These are phyloP conservation scores for Cadophora sp. DNA, from an alignment of 2,329 filamentous ascomycete species.

Conservation along the genomic window DNA sequence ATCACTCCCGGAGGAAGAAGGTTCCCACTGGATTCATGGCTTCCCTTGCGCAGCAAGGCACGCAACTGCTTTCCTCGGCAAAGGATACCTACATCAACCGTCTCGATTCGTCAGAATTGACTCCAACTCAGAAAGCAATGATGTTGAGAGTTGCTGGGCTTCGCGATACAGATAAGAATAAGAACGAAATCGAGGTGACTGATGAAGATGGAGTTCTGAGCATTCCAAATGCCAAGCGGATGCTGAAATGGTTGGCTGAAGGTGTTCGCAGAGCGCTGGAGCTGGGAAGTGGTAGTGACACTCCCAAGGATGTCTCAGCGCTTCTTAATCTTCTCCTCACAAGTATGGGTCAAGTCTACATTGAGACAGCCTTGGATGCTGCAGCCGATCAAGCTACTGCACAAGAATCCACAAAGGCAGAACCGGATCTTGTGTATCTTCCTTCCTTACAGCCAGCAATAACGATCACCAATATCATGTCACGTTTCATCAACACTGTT, in stretches of 20 bases:
- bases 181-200: conserved; percentile 87
- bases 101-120: conserved; percentile 87
- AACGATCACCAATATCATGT: conserved; percentile 90
- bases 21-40: conserved; percentile 91
- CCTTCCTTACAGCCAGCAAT: conserved; percentile 80
- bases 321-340: conserved; percentile 83
- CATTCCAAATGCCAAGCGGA: conserved; percentile 89
- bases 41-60: conserved; percentile 86
- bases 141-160: conserved; percentile 89
- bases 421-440: conserved; percentile 88
- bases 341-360: conserved; percentile 85
- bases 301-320: conserved; percentile 89
- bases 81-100: conserved; percentile 91
- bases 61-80: conserved; percentile 84
- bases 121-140: conserved; percentile 86
- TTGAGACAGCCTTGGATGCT: conserved; percentile 72
- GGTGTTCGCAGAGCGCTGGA: conserved; percentile 91
- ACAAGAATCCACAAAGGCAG: conserved; percentile 80
- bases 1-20: conserved; percentile 88
- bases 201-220: conserved; percentile 88
- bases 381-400: conserved; percentile 75
- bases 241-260: conserved; percentile 97
- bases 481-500: conserved; percentile 88
- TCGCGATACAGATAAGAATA: conserved; percentile 74
- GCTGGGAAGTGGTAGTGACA: conserved; percentile 85